Conservation (phyloP, 345 rosid genomes). For the Balakata baccata region DNA sequence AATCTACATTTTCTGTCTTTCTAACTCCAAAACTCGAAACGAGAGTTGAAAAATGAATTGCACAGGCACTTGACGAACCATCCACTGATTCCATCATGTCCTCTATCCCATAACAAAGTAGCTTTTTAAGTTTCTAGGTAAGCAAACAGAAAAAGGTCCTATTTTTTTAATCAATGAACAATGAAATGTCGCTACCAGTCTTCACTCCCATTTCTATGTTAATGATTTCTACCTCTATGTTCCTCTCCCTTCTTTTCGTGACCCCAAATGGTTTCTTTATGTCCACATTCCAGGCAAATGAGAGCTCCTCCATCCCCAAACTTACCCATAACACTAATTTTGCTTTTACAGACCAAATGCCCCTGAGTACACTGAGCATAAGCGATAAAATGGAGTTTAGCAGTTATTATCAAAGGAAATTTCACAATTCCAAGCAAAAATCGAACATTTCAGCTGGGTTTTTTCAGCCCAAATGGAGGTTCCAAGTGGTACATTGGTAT, state of each 20-base stretch:
- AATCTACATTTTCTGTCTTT: background rate
- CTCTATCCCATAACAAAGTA: slow-evolving; percentile 11
- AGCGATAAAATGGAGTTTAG: slow-evolving; percentile 22
- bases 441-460: slow-evolving; percentile 47
- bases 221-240: slow-evolving; percentile 13
- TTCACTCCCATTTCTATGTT: background rate
- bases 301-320: background rate
- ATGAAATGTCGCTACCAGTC: slow-evolving; percentile 26
- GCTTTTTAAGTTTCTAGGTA: background rate
- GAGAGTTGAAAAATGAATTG: background rate
- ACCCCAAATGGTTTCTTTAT: slow-evolving; percentile 8
- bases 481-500: slow-evolving; percentile 49
- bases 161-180: slow-evolving; percentile 20
- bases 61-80: background rate
- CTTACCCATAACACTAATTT: background rate
- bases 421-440: slow-evolving; percentile 43
- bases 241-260: slow-evolving; percentile 14
- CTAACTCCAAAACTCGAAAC: slow-evolving; percentile 2
- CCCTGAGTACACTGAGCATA: background rate
- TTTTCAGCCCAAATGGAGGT: slow-evolving; percentile 41
- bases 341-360: background rate
- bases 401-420: slow-evolving; percentile 43
- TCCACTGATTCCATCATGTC: slow-evolving; percentile 9
- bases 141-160: slow-evolving; percentile 12
- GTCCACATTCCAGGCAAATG: background rate